Conservation (phyloP, 108 stramenopile species). For the Pelagomonas calceolata region DNA sequence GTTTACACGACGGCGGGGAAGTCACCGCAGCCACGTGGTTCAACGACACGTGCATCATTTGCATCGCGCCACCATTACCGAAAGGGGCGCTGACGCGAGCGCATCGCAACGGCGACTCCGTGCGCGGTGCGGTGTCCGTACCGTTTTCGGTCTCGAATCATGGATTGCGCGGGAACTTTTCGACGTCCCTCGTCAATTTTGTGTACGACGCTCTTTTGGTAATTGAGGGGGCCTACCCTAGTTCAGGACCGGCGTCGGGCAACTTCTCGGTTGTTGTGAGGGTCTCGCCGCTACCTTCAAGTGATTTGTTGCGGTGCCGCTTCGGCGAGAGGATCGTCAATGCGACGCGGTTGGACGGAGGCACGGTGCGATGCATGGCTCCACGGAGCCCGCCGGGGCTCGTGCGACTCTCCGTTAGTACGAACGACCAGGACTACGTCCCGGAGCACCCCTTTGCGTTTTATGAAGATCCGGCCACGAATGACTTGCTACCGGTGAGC, state of each 20-base stretch:
- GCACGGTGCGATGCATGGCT: conserved; percentile 44
- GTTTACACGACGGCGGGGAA: conserved; percentile 7
- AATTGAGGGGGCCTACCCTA: conserved; percentile 34
- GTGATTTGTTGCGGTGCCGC: conserved; percentile 32
- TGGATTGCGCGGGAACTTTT: conserved; percentile 4
- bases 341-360: conserved; percentile 25
- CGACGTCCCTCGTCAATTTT: conserved; percentile 7
- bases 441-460: conserved; percentile 30
- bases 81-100: not conserved
- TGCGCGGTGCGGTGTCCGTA: not conserved
- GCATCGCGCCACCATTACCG: conserved; percentile 22
- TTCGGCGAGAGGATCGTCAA: conserved; percentile 44
- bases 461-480: conserved; percentile 29
- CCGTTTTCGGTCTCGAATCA: conserved; percentile 34
- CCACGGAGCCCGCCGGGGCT: conserved; percentile 37
- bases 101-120: not conserved
- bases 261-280: conserved; percentile 42
- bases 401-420: conserved; percentile 45
- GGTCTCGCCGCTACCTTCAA: conserved; percentile 37
- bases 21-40: conserved; percentile 16
- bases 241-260: conserved; percentile 38
- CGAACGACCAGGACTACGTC: conserved; percentile 60
- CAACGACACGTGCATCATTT: conserved; percentile 25
- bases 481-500: conserved; percentile 28
- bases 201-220: conserved; percentile 34